Conservation (phyloP, 148 eudicot species). For the Limonium bicolor region DNA sequence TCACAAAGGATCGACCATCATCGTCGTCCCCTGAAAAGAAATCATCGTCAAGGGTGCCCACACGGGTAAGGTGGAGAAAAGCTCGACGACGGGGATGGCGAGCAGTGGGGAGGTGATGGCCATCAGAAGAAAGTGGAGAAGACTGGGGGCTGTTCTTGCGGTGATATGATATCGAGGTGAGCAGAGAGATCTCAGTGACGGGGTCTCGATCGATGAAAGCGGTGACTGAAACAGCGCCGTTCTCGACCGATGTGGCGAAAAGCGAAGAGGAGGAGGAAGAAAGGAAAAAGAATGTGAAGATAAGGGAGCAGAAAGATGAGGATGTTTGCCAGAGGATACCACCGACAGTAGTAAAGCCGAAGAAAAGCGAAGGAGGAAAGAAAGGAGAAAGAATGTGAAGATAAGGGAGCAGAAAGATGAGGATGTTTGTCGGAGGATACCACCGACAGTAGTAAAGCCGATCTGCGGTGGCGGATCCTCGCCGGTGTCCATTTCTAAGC, state of each 20-base stretch:
- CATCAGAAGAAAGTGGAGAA: background rate
- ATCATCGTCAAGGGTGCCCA: constrained; percentile 80
- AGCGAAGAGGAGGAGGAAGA: constrained; percentile 50
- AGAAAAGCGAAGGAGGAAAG: constrained; percentile 57
- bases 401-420: constrained; percentile 26
- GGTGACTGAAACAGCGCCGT: constrained; percentile 41
- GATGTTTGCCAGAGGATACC: constrained; percentile 28
- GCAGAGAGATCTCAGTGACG: constrained; percentile 37
- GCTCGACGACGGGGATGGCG: constrained; percentile 38
- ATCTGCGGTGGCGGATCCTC: too few relatives aligned
- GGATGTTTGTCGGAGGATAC: constrained; percentile 27
- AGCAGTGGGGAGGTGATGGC: constrained; percentile 3
- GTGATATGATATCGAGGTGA: constrained; percentile 39
- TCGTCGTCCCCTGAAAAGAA: constrained; percentile 69
- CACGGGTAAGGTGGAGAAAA: constrained; percentile 68
- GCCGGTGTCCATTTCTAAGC: too few relatives aligned
- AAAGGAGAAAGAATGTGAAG: constrained; percentile 37
- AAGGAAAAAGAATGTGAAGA: constrained; percentile 39
- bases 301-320: constrained; percentile 23
- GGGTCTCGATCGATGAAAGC: constrained; percentile 59
- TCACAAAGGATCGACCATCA: constrained; percentile 23
- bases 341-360: too few relatives aligned
- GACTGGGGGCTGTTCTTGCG: constrained; percentile 6
- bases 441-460: constrained; percentile 33
- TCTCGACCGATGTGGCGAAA: constrained; percentile 57